These are phyloP conservation scores for Aphanocladium album DNA, from an alignment of 2,329 filamentous ascomycete genomes.

Conservation along the genomic window DNA sequence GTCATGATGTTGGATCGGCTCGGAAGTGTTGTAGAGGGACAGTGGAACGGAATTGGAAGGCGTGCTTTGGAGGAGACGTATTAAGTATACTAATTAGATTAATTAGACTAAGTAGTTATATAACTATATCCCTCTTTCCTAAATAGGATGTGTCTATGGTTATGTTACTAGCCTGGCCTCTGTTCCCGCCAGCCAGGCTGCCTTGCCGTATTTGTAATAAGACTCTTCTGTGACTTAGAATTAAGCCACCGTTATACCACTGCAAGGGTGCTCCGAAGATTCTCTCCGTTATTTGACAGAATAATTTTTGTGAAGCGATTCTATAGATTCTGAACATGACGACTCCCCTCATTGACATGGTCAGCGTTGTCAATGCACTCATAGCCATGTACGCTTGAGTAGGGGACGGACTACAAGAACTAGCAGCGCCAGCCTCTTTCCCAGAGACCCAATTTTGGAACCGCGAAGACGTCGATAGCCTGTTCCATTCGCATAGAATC, in stretches of 20 bases:
- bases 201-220: neutral
- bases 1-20: no score
- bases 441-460: neutral
- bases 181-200: neutral
- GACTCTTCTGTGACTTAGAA: no score
- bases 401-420: neutral
- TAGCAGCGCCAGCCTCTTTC: neutral
- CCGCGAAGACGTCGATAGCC: neutral
- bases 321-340: conserved; percentile 48
- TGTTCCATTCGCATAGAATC: conserved; percentile 31
- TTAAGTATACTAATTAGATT: neutral
- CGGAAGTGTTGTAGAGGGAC: no score
- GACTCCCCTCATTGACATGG: conserved; percentile 47
- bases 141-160: neutral
- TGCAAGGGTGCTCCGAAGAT: conserved; percentile 3
- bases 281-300: neutral
- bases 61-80: no score
- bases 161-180: neutral
- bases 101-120: neutral
- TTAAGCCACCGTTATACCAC: no score
- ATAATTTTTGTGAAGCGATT: neutral
- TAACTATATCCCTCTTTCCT: neutral
- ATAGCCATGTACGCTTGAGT: conserved; percentile 29
- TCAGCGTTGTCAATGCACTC: conserved; percentile 45
- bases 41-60: no score